Percentiles rank a stretch among this genome's conserved stretches.
Conservation (phyloP, 169 alveolate species). For the Plasmodium gonderi region DNA sequence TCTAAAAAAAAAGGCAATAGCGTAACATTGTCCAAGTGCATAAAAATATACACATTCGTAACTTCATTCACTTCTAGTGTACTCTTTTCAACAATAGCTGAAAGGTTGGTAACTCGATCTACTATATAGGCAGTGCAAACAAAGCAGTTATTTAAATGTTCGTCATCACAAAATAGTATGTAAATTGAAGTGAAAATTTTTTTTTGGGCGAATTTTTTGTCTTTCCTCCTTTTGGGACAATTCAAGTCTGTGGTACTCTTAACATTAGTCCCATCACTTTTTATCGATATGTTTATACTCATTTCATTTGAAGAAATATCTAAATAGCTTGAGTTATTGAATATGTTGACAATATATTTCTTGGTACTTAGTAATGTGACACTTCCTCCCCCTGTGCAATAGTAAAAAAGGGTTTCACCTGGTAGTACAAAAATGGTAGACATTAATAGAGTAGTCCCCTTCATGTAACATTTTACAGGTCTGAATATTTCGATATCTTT, state of each 20-base stretch:
- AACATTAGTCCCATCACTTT: neutral
- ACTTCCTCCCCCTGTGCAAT: slow-evolving; percentile 19
- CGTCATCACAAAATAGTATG: slow-evolving; percentile 25
- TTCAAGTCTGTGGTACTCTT: neutral
- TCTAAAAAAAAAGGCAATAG: neutral
- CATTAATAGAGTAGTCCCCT: slow-evolving; percentile 6
- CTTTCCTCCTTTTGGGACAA: neutral
- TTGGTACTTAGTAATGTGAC: neutral
- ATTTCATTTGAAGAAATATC: neutral
- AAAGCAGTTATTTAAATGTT: slow-evolving; percentile 24
- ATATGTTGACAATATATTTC: neutral
- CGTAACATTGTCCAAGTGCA: neutral
- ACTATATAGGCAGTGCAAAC: slow-evolving; percentile 1
- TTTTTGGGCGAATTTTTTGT: neutral
- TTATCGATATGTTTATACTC: neutral
- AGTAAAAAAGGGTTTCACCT: slow-evolving; percentile 22
- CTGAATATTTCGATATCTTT: neutral
- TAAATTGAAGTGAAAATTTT: neutral
- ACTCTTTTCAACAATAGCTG: slow-evolving; percentile 10
- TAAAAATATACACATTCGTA: slow-evolving; percentile 22
- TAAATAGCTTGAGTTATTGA: neutral
- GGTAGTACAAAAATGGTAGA: slow-evolving; percentile 29
- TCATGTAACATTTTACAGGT: slow-evolving; percentile 29
- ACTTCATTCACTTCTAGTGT: slow-evolving; percentile 9
- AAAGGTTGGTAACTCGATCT: neutral